Evolutionary conservation across 164 flowering plant genomes (phyloP).

Genomic region (Piper longum): DNA sequence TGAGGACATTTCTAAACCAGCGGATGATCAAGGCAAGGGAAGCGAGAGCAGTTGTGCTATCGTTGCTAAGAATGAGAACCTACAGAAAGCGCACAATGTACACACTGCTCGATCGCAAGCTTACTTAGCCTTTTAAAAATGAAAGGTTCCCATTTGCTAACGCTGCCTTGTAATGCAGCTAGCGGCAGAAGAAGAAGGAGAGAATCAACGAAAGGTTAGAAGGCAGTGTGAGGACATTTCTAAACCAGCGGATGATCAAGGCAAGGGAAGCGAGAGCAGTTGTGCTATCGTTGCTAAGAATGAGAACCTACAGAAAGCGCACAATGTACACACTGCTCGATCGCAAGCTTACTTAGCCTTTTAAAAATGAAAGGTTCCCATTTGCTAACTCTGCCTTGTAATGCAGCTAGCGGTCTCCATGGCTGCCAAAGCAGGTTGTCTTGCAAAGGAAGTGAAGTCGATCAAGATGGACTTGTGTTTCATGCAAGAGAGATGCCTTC

Average conservation of each 20-base stretch:
- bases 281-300: slow-evolving; percentile 8
- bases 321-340: slow-evolving; percentile 33
- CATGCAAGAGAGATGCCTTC: slow-evolving; percentile 55
- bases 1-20: slow-evolving; percentile 12
- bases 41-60: slow-evolving; percentile 13
- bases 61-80: slow-evolving; percentile 19
- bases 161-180: not conserved
- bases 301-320: slow-evolving; percentile 55
- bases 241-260: slow-evolving; percentile 21
- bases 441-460: slow-evolving; percentile 70
- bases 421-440: slow-evolving; percentile 68
- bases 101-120: slow-evolving; percentile 3
- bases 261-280: slow-evolving; percentile 19
- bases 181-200: slow-evolving; percentile 7
- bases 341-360: too few species aligned
- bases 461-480: slow-evolving; percentile 52
- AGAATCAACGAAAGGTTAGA: slow-evolving; percentile 19
- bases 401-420: slow-evolving; percentile 70
- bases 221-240: slow-evolving; percentile 26
- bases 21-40: slow-evolving; percentile 22
- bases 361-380: not conserved
- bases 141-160: not conserved
- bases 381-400: not conserved
- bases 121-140: too few species aligned
- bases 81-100: slow-evolving; percentile 73